Conservation (phyloP, 495 filamentous ascomycete genomes). For the Sphaerosporella brunnea region DNA sequence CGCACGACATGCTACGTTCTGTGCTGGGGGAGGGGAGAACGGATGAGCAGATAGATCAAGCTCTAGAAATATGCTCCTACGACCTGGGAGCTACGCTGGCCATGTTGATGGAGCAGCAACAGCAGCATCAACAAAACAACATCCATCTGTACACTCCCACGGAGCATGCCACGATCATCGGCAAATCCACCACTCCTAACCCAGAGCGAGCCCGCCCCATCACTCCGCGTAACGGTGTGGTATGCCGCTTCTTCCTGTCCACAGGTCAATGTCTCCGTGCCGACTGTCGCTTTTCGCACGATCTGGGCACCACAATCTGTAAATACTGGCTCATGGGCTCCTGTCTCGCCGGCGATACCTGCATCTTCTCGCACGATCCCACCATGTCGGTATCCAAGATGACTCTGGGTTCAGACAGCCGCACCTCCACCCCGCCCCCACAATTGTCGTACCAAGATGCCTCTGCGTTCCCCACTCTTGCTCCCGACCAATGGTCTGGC, state of each 20-base stretch:
- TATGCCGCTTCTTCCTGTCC: slow-evolving; percentile 91
- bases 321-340: slow-evolving; percentile 99
- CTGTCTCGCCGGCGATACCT: slow-evolving; percentile 84
- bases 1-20: slow-evolving; percentile 92
- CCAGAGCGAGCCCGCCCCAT: slow-evolving; percentile 37
- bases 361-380: slow-evolving; percentile 95
- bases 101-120: slow-evolving; percentile 49
- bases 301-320: slow-evolving; percentile 88
- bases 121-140: slow-evolving; percentile 30
- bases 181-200: slow-evolving; percentile 72
- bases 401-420: slow-evolving; percentile 25
- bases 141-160: slow-evolving; percentile 16
- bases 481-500: slow-evolving; percentile 44
- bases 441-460: slow-evolving; percentile 75
- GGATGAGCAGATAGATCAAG: slow-evolving; percentile 84
- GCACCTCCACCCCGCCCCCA: slow-evolving; percentile 27
- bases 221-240: slow-evolving; percentile 66
- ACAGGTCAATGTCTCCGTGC: slow-evolving; percentile 83
- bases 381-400: slow-evolving; percentile 32
- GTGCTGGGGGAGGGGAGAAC: slow-evolving; percentile 76
- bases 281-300: slow-evolving; percentile 94
- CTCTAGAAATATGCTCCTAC: slow-evolving; percentile 75
- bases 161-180: slow-evolving; percentile 45
- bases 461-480: slow-evolving; percentile 70
- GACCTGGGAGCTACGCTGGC: slow-evolving; percentile 81